Base-by-base conservation (phyloP, 75 land plant genomes). In the Sequoiadendron giganteum region DNA sequence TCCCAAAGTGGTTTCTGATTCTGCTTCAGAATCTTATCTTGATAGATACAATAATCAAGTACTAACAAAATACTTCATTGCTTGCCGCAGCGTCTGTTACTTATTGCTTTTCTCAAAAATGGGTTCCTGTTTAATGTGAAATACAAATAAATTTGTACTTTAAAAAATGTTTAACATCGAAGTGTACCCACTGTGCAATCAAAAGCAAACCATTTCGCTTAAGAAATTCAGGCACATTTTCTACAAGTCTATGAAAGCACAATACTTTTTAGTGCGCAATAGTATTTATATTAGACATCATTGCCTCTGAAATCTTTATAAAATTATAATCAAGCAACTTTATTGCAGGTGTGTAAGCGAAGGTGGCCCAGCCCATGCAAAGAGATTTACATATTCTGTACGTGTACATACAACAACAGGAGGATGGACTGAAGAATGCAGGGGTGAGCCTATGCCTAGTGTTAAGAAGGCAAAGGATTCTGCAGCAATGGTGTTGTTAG, bases 321-420 rank as follows among this genome's bases (percentile, higher is more conserved):
- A 34, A 75, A 11, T 32, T 39, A 30, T 75, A 34, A 75, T 55
- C 75, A 85, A 45, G 49, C 18, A 85, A 85, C 14, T 40, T 65
- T 49, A 21, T 75, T 86, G 25, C 87, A 97, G 97, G 91, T 96
- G 96, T 88, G 88, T 95, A 25, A 76, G 90, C 58, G 99, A 98
- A 90, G 97, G 99, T 47, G 99, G 99, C 19, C 99, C 99, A 34
- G 99, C 99, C 34, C 99, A 98, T 91, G 99, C 97, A 15, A 98
- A 98, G 89, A 93, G 99, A 86, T 98, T 98, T 86, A 96, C 96
- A 3, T 98, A 93, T 87, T 93, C 97, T 21, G 99, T 98, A 19
- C 90, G 96, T 5, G 95, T 97, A 73, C 95, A 95, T 77, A 97
- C 99, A 15, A 92, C 93, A 43, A 95, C 94, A 83, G 88, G 88